Conservation (phyloP, 805 yeast species). For the Nakazawaea peltata region DNA sequence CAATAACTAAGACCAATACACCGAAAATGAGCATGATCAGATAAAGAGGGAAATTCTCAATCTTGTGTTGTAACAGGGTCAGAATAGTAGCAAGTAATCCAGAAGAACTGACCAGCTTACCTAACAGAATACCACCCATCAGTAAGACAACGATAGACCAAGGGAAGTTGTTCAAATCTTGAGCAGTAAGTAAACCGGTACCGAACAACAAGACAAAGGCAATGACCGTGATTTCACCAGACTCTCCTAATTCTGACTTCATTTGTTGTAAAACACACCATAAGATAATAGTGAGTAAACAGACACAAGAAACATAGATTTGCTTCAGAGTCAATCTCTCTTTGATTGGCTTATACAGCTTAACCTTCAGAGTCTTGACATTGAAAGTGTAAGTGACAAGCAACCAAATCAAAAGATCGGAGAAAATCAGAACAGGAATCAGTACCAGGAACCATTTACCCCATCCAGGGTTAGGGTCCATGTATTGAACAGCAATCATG, state of each 20-base stretch:
- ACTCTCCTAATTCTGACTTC: constrained; percentile 35
- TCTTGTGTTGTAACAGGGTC: constrained; percentile 31
- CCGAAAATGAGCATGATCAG: constrained; percentile 41
- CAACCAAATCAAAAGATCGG: constrained; percentile 33
- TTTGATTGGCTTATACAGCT: constrained; percentile 36
- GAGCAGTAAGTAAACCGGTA: constrained; percentile 37
- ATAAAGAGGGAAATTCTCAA: constrained; percentile 33
- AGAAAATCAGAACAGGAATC: constrained; percentile 35
- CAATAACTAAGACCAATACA: constrained; percentile 38
- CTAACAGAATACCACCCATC: constrained; percentile 49
- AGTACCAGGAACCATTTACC: constrained; percentile 50
- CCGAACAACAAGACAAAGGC: constrained; percentile 43
- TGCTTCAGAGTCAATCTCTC: constrained; percentile 37
- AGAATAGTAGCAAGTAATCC: constrained; percentile 41
- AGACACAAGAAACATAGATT: constrained; percentile 31
- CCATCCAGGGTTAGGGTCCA: constrained; percentile 47
- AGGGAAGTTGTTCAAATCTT: constrained; percentile 43
- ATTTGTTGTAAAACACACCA: constrained; percentile 41
- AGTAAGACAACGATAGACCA: constrained; percentile 49
- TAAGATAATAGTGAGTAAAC: constrained; percentile 34
- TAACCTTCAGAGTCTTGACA: constrained; percentile 37
- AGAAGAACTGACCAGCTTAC: constrained; percentile 41
- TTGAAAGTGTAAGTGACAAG: constrained; percentile 50
- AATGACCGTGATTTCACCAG: constrained; percentile 39
- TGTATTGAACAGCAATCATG: constrained; percentile 44